phyloP scores from a whole-genome alignment of 2,329 filamentous ascomycete genomes.

The Colletotrichum ledebouriae region DNA sequence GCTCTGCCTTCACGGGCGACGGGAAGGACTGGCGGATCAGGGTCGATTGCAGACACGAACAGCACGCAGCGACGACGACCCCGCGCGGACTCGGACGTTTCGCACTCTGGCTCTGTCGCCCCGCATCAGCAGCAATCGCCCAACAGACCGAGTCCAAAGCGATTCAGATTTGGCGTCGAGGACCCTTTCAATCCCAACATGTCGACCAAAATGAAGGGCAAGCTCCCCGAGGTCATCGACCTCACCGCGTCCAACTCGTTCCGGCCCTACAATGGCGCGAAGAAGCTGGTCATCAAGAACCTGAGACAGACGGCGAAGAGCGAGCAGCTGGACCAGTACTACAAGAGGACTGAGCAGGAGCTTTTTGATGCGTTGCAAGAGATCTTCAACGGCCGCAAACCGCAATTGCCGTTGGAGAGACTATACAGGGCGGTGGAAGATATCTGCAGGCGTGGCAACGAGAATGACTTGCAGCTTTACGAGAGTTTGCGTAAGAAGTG shows the following conservation, averaged over 20 bases:
- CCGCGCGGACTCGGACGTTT: slow-evolving; percentile 53
- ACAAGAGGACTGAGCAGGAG: slow-evolving; percentile 80
- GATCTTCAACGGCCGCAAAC: slow-evolving; percentile 76
- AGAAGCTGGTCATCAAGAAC: slow-evolving; percentile 95
- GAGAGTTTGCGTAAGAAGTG: slow-evolving; percentile 75
- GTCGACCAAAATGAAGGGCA: slow-evolving; percentile 54
- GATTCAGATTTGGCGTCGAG: slow-evolving; percentile 39
- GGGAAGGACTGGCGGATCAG: slow-evolving; percentile 35
- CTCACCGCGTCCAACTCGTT: slow-evolving; percentile 62
- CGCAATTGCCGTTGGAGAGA: slow-evolving; percentile 84
- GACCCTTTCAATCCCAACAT: slow-evolving; percentile 30
- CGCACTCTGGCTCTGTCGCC: slow-evolving; percentile 45
- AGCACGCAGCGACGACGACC: slow-evolving; percentile 56
- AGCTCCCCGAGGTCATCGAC: slow-evolving; percentile 55
- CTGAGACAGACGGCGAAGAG: slow-evolving; percentile 72
- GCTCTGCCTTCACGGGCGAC: slow-evolving; percentile 43
- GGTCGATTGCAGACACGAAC: slow-evolving; percentile 44
- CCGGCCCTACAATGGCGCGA: slow-evolving; percentile 81
- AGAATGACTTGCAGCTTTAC: slow-evolving; percentile 70
- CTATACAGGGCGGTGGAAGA: slow-evolving; percentile 94
- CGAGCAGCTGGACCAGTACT: slow-evolving; percentile 80
- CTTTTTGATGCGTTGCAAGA: slow-evolving; percentile 79
- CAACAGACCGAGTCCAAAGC: slow-evolving; percentile 41
- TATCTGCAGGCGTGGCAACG: slow-evolving; percentile 83
- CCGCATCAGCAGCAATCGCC: slow-evolving; percentile 38